phyloP scores from a whole-genome alignment of 2,329 filamentous ascomycete genomes.

The Epichloe typhina region DNA sequence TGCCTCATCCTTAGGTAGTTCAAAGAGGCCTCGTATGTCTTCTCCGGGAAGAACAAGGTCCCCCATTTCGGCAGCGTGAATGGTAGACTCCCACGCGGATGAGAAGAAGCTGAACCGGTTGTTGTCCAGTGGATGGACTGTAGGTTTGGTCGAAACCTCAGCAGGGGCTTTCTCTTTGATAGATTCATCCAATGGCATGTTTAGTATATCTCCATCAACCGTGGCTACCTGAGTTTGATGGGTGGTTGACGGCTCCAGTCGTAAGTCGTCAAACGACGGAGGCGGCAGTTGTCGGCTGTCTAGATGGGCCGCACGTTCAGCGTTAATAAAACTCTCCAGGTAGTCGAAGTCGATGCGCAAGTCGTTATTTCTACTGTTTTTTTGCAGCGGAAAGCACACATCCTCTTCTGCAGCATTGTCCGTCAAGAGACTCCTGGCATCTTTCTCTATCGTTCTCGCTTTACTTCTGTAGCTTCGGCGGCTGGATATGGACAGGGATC shows the following conservation, averaged over 20 bases:
- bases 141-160: slow-evolving; percentile 23
- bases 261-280: slow-evolving; percentile 21
- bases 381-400: slow-evolving; percentile 74
- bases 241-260: slow-evolving; percentile 13
- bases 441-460: slow-evolving; percentile 47
- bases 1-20: slow-evolving; percentile 44
- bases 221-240: slow-evolving; percentile 30
- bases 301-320: slow-evolving; percentile 35
- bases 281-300: slow-evolving; percentile 34
- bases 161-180: slow-evolving; percentile 34
- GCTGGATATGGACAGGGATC: slow-evolving; percentile 58
- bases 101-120: slow-evolving; percentile 96
- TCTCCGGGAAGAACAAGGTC: slow-evolving; percentile 83
- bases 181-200: slow-evolving; percentile 35
- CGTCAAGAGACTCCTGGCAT: slow-evolving; percentile 46
- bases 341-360: slow-evolving; percentile 87
- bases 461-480: slow-evolving; percentile 45
- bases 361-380: slow-evolving; percentile 53
- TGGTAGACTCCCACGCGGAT: slow-evolving; percentile 83
- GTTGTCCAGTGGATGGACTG: slow-evolving; percentile 36
- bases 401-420: slow-evolving; percentile 71
- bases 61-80: slow-evolving; percentile 79
- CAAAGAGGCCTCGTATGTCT: slow-evolving; percentile 76
- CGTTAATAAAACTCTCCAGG: slow-evolving; percentile 77
- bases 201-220: slow-evolving; percentile 42